A percentile compares a stretch with the other conserved stretches of the same genome.
Conservation (phyloP, 2,329 filamentous ascomycete genomes). For the Cucurbitaria berberidis region DNA sequence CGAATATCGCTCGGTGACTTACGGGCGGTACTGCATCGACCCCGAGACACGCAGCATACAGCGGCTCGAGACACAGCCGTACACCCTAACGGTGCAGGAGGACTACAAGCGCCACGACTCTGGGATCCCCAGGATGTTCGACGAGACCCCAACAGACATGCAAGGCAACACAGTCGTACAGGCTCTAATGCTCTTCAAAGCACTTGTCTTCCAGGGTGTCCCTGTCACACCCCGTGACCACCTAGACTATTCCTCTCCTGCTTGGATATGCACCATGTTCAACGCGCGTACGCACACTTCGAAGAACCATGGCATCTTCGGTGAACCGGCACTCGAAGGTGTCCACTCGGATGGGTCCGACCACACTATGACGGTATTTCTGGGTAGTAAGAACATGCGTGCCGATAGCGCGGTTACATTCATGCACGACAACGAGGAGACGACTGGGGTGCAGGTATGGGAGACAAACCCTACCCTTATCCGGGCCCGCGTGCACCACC, state of each 20-base stretch:
- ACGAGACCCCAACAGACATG: conserved; percentile 3
- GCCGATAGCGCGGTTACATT: conserved; percentile 2
- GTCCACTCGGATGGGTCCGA: conserved; percentile 1
- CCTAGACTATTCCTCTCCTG: neutral
- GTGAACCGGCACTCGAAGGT: conserved; percentile 5
- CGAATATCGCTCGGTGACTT: conserved; percentile 3
- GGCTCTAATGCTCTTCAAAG: conserved; percentile 4
- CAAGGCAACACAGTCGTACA: conserved; percentile 7
- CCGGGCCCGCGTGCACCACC: conserved; percentile 3
- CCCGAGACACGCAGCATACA: conserved; percentile 5
- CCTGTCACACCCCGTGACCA: neutral
- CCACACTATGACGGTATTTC: conserved; percentile 4
- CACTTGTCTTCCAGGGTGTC: conserved; percentile 2
- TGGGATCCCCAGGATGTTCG: conserved; percentile 1
- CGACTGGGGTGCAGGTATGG: conserved; percentile 1
- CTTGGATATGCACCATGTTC: conserved; percentile 5
- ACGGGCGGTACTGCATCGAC: conserved; percentile 4
- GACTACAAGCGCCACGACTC: conserved; percentile 7
- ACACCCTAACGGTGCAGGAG: conserved; percentile 3
- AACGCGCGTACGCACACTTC: conserved; percentile 5
- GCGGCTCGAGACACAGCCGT: neutral
- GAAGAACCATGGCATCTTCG: neutral
- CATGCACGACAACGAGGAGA: conserved; percentile 3
- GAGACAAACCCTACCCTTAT: conserved; percentile 2
- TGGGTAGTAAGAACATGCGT: conserved; percentile 1